Conservation (phyloP, 2,329 filamentous ascomycete genomes). For the Aaosphaeria arxii region DNA sequence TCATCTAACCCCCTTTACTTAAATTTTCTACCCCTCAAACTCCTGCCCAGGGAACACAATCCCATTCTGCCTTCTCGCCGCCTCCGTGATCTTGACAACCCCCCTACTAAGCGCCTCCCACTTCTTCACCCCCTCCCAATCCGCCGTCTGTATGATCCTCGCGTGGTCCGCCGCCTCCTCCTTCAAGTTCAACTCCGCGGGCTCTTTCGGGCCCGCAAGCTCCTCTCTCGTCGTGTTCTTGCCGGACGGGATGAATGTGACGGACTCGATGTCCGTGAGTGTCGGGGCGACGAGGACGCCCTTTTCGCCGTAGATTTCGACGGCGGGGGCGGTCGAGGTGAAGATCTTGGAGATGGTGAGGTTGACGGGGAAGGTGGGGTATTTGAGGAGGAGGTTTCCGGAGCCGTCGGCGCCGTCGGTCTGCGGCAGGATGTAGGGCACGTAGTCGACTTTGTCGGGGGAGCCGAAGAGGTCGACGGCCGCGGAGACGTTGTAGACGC, state of each 20-base stretch:
- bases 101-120: slow-evolving; percentile 42
- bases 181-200: slow-evolving; percentile 40
- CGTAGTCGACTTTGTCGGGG: slow-evolving; percentile 41
- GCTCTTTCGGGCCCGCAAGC: slow-evolving; percentile 35
- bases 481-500: slow-evolving; percentile 48
- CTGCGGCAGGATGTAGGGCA: slow-evolving; percentile 37
- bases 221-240: slow-evolving; percentile 44
- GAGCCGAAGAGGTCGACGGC: slow-evolving; percentile 48
- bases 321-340: slow-evolving; percentile 38
- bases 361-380: slow-evolving; percentile 43
- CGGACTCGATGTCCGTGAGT: slow-evolving; percentile 44
- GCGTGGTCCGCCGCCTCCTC: slow-evolving; percentile 49
- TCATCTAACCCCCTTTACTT: too few species aligned
- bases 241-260: slow-evolving; percentile 41
- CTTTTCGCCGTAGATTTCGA: slow-evolving; percentile 47
- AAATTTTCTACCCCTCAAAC: too few species aligned
- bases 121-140: slow-evolving; percentile 34
- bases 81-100: slow-evolving; percentile 42
- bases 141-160: slow-evolving; percentile 40
- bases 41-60: slow-evolving; percentile 36
- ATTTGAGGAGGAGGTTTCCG: slow-evolving; percentile 43
- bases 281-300: slow-evolving; percentile 44
- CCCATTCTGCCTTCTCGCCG: slow-evolving; percentile 44
- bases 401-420: slow-evolving; percentile 47
- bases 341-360: slow-evolving; percentile 46